Evolutionary conservation across 305 asterid genomes (phyloP).

Genomic region (Stenogyne calaminthoides): DNA sequence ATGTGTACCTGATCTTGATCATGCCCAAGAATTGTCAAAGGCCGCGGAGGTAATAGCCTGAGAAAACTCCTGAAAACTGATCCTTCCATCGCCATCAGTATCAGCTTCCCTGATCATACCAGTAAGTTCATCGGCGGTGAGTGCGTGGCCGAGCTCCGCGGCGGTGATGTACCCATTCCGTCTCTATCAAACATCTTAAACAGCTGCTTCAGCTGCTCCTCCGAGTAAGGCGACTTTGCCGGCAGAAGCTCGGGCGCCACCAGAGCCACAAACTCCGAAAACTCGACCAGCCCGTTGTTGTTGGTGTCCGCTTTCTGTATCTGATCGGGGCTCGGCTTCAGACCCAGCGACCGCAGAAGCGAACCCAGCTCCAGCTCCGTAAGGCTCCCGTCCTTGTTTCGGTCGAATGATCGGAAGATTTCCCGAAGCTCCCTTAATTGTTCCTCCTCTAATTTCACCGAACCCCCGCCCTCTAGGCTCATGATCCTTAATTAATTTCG

Average conservation of each 20-base stretch:
- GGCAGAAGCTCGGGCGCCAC: constrained; percentile 92
- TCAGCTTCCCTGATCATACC: constrained; percentile 96
- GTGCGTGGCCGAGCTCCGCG: constrained; percentile 92
- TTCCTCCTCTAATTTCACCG: constrained; percentile 73
- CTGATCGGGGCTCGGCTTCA: constrained; percentile 88
- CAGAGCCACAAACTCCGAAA: constrained; percentile 87
- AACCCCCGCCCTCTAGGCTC: constrained; percentile 18
- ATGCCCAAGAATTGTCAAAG: constrained; percentile 89
- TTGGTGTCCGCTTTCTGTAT: constrained; percentile 79
- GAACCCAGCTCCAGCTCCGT: constrained; percentile 95
- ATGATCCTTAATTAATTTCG: too few relatives aligned
- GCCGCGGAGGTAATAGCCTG: constrained; percentile 95
- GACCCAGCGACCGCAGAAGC: constrained; percentile 74
- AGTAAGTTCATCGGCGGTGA: constrained; percentile 86
- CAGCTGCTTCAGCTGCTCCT: constrained; percentile 78
- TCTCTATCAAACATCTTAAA: constrained; percentile 90
- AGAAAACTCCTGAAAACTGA: constrained; percentile 76
- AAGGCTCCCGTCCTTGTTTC: constrained; percentile 91
- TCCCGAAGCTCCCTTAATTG: constrained; percentile 85
- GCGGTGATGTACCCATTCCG: constrained; percentile 83
- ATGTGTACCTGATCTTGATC: too few relatives aligned
- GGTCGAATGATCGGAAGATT: constrained; percentile 85
- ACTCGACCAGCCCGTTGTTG: constrained; percentile 82
- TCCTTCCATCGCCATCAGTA: constrained; percentile 91
- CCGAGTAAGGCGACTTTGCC: constrained; percentile 86